Percentiles rank a stretch among this genome's conserved stretches.
Conservation (phyloP, 805 yeast species). For the Pichia occidentalis region DNA sequence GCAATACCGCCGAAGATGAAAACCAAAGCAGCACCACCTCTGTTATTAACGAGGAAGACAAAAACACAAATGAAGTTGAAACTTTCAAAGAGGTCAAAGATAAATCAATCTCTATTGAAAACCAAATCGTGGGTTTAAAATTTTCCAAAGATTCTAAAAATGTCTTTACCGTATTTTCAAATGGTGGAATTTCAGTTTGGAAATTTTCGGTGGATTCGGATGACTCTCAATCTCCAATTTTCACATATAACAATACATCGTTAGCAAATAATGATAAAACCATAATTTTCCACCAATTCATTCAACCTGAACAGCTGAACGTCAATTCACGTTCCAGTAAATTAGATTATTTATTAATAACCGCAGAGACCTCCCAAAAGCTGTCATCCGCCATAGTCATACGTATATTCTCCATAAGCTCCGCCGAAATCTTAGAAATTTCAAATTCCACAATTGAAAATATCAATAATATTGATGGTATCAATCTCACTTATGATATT, state of each 20-base stretch:
- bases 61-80: slow-evolving; percentile 27
- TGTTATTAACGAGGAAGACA: slow-evolving; percentile 27
- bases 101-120: slow-evolving; percentile 23
- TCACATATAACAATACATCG: slow-evolving; percentile 10
- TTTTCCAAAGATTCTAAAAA: slow-evolving; percentile 24
- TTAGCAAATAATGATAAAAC: slow-evolving; percentile 10
- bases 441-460: slow-evolving; percentile 24
- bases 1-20: slow-evolving; percentile 21
- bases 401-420: slow-evolving; percentile 24
- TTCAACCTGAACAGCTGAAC: slow-evolving; percentile 23
- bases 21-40: slow-evolving; percentile 21
- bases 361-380: slow-evolving; percentile 20
- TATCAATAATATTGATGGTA: slow-evolving; percentile 8
- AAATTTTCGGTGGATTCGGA: slow-evolving; percentile 16
- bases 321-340: slow-evolving; percentile 18
- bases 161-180: slow-evolving; percentile 27
- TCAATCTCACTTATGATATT: slow-evolving; percentile 24
- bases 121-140: slow-evolving; percentile 23
- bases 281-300: slow-evolving; percentile 23
- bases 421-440: slow-evolving; percentile 25
- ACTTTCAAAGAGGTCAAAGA: slow-evolving; percentile 29
- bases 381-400: too few relatives aligned
- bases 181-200: slow-evolving; percentile 28
- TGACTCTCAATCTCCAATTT: slow-evolving; percentile 10
- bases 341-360: slow-evolving; percentile 19